Evolutionary conservation across 768 basidiomycete genomes (phyloP), one percentile per base, ranked within the genome.

Genomic region (Mycena belliarum): DNA sequence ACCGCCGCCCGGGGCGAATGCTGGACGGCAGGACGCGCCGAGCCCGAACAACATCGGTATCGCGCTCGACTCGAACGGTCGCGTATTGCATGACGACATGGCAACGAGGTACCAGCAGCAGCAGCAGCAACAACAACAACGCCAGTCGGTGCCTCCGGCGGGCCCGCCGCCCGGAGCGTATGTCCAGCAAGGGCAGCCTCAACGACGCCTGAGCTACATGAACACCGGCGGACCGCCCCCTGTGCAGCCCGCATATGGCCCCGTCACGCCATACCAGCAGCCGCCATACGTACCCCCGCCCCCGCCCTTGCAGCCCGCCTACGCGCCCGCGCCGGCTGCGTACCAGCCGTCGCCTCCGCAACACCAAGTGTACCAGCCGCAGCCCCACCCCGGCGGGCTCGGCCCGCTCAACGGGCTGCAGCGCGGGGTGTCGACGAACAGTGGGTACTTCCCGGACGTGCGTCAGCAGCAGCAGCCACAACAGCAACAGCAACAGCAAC

Each of bases 31-130:
- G 21, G 48, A 88, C 1, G 79, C 87, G n/a, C 78, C 87, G 15
- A 91, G 88, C 55, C 88, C 88, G 28, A 92, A 89, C 56, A 78
- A 79, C n/a, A 79, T 92, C 4, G 93, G 95, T 4, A 95, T 96
- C 58, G 81, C 85, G 3, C 76, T 96, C 3, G 93, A 93, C 61
- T 86, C 88, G 0, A 83, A 77, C 56, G 95, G 94, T 9, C 81
- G 86, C 15, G 95, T 96, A 6, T 76, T 88, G 33, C 84, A 88
- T 59, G 95, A 96, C 71, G 80, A 83, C 38, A 85, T 94, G 84
- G 88, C 88, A 15, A 82, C 82, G 59, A 76, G 71, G 52, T 84
- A 81, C 63, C 72, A 75, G 29, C 73, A 72, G 18, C 76, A 72
- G n/a, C 70, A 70, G 6, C 76, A 72, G 20, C 70, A 70, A 3